phyloP scores from a whole-genome alignment of 352 stramenopile genomes.

The Peronospora belbahrii region DNA sequence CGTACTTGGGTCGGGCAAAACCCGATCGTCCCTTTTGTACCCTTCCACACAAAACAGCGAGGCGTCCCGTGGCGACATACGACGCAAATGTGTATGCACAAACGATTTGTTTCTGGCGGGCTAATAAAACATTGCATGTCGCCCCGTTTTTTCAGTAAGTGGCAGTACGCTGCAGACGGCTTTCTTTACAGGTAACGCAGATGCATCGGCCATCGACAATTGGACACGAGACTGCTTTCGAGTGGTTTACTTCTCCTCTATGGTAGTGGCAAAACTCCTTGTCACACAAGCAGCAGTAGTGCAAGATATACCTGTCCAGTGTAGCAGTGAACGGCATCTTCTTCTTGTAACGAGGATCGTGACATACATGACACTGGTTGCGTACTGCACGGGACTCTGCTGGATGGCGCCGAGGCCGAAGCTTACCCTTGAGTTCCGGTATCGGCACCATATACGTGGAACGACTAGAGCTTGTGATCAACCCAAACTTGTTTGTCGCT shows the following conservation, averaged over 20 bases:
- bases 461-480: constrained; percentile 64
- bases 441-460: constrained; percentile 84
- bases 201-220: constrained; percentile 73
- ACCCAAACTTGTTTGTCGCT: constrained; percentile 71
- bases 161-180: constrained; percentile 41
- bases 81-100: constrained; percentile 10
- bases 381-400: constrained; percentile 30
- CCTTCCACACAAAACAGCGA: constrained; percentile 3
- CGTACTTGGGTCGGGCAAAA: constrained; percentile 27
- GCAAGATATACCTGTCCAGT: constrained; percentile 61
- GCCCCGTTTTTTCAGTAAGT: constrained; percentile 28
- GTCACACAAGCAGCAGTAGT: constrained; percentile 78
- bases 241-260: constrained; percentile 71
- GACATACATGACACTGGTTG: constrained; percentile 72
- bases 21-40: constrained; percentile 5
- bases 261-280: constrained; percentile 81
- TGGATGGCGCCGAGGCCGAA: constrained; percentile 32
- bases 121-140: not conserved
- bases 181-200: constrained; percentile 64
- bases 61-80: not conserved
- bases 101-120: constrained; percentile 4
- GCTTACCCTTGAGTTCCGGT: constrained; percentile 60
- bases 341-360: constrained; percentile 55
- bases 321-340: constrained; percentile 55
- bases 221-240: constrained; percentile 68